Percentiles rank a stretch among this genome's conserved stretches.
phyloP scores from a whole-genome alignment of 441 rosid genomes.

The Bocquillonia castaneifolia region DNA sequence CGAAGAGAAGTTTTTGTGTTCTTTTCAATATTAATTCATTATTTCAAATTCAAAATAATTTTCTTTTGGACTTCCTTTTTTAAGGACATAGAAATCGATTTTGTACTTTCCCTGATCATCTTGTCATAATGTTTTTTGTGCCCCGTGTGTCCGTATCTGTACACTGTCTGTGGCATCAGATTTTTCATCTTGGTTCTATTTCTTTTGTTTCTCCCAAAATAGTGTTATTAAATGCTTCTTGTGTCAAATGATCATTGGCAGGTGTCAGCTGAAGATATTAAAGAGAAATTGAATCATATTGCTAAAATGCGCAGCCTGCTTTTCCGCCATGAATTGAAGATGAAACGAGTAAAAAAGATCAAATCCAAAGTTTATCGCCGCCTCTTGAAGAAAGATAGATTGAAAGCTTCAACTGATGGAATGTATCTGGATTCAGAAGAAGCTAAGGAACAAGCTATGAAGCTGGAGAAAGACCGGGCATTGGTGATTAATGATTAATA shows the following conservation, averaged over 20 bases:
- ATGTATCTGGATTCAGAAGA: slow-evolving; percentile 72
- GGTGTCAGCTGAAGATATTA: slow-evolving; percentile 76
- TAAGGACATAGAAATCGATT: not conserved
- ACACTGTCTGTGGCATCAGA: not conserved
- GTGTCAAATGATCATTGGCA: slow-evolving; percentile 32
- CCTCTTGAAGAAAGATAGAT: slow-evolving; percentile 58
- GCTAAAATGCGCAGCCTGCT: slow-evolving; percentile 89
- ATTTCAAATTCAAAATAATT: not conserved
- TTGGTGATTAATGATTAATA: slow-evolving; percentile 46
- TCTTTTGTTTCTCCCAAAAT: not conserved
- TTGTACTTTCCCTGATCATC: not conserved
- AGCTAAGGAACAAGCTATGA: slow-evolving; percentile 73
- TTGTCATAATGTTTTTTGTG: not conserved
- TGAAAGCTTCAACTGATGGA: slow-evolving; percentile 40
- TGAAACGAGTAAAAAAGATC: slow-evolving; percentile 80
- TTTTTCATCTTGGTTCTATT: not conserved
- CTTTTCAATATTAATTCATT: not conserved
- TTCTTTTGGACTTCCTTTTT: slow-evolving; percentile 8
- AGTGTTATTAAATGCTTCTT: slow-evolving; percentile 12
- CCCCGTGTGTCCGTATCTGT: not conserved
- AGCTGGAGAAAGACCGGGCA: slow-evolving; percentile 70
- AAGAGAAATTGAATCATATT: slow-evolving; percentile 44
- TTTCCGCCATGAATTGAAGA: slow-evolving; percentile 78
- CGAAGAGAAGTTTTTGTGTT: not conserved
- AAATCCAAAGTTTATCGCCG: slow-evolving; percentile 90